Percentiles rank a stretch among this genome's conserved stretches.
phyloP scores from a whole-genome alignment of 805 yeast genomes.

The Metschnikowia kunwiensis region DNA sequence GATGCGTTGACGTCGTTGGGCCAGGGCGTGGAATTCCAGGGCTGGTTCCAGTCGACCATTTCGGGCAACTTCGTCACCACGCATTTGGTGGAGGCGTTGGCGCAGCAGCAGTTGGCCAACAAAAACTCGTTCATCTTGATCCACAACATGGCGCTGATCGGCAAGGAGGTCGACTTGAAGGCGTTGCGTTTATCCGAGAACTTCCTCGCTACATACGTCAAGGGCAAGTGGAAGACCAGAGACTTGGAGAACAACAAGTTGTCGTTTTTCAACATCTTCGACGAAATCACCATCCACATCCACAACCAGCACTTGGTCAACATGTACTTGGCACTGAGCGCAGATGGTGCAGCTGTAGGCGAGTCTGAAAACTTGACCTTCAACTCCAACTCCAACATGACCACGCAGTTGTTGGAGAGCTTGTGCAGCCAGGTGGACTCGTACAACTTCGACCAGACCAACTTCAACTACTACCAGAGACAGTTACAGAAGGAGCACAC shows the following conservation, averaged over 20 bases:
- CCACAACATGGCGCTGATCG: conserved; percentile 68
- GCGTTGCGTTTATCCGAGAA: conserved; percentile 65
- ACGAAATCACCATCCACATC: conserved; percentile 64
- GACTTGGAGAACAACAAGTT: conserved; percentile 58
- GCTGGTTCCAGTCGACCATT: conserved; percentile 74
- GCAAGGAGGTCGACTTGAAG: conserved; percentile 62
- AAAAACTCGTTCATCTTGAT: conserved; percentile 57
- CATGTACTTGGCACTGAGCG: conserved; percentile 42
- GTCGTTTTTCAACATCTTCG: conserved; percentile 62
- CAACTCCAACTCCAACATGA: conserved; percentile 42
- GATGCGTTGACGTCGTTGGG: conserved; percentile 59
- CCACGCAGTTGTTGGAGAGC: conserved; percentile 54
- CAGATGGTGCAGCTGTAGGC: conserved; percentile 16
- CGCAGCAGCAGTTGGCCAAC: conserved; percentile 56
- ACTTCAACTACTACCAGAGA: conserved; percentile 79
- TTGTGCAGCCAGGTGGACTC: conserved; percentile 69
- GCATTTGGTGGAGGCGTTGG: conserved; percentile 65
- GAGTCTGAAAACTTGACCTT: conserved; percentile 41
- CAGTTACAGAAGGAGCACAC: conserved; percentile 65
- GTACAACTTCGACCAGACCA: conserved; percentile 73
- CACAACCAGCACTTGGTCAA: conserved; percentile 68
- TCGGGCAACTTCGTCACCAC: conserved; percentile 69
- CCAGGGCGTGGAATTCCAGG: conserved; percentile 66
- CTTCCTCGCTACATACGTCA: conserved; percentile 54
- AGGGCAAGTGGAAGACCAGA: conserved; percentile 64